Base-by-base conservation (phyloP, 1,139 yeast genomes). In the Nakaseomyces delphensis region DNA sequence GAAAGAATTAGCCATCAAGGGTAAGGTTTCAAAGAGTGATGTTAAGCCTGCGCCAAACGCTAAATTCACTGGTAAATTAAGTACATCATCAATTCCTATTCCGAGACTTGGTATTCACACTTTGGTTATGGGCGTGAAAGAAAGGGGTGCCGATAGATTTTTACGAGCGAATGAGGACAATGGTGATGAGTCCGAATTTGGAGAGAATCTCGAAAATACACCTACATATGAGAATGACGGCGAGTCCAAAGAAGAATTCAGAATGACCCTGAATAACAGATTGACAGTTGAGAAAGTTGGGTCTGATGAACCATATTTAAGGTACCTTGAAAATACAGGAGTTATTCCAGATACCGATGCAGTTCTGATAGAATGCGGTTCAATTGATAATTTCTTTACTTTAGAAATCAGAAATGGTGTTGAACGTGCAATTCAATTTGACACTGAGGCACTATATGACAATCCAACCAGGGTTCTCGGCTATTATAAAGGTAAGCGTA, bases 391-490 rank as follows among this genome's bases (percentile, higher is more conserved):
- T 24, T 45, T 59, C 18, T 51, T 53, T 31, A 63, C 69, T 15
- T 51, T 73, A 33, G 76, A 73, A 50, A 64, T 71, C 13, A 63
- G 75, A 32, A 73, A 71, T 48, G 73, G 73, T 40, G 63, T 56
- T 6, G 65, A 62, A 43, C 46, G 64, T 35, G 49, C 60, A 3
- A 53, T 57, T 40, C 62, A 60, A 44, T 57, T 54, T 44, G 61
- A 62, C 41, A 51, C 47, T 7, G 56, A 53, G 2, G 62, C 62
- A 5, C 45, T 57, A 20, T 44, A 55, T 4, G 73, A 69, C 24
- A 76, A 73, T 43, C 80, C 79, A 1, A 73, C 80, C 0, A 63
- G 71, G 24, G 51, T 76, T 1, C 50, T 67, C 2, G 70, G 73
- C 2, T 62, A 69, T 24, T 55, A 62, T 13, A 55, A 63, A 31